Evolutionary conservation across 1,284 basidiomycete species (phyloP).

Genomic region (Papiliotrema flavescens): DNA sequence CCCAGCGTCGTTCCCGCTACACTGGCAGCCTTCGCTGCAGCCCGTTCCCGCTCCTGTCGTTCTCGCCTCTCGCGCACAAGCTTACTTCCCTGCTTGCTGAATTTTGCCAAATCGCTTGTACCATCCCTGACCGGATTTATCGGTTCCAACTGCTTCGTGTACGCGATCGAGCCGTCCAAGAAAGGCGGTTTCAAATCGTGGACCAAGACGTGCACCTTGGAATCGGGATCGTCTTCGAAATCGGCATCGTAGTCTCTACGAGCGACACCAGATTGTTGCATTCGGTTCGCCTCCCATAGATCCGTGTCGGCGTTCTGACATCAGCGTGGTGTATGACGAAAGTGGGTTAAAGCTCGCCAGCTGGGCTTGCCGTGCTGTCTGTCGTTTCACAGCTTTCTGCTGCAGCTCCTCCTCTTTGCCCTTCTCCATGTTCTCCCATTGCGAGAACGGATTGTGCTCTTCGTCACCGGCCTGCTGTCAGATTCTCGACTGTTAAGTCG

Average conservation of each 20-base stretch:
- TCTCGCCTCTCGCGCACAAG: slow-evolving; percentile 95
- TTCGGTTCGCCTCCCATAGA: slow-evolving; percentile 96
- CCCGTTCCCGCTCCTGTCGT: slow-evolving; percentile 88
- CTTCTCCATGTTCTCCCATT: slow-evolving; percentile 76
- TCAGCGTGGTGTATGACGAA: not conserved
- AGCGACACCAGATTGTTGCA: slow-evolving; percentile 91
- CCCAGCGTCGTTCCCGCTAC: slow-evolving; percentile 90
- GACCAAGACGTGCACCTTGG: slow-evolving; percentile 92
- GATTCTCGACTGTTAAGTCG: too few species aligned
- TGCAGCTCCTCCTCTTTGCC: slow-evolving; percentile 74
- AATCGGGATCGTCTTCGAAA: slow-evolving; percentile 92
- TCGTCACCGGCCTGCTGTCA: slow-evolving; percentile 63
- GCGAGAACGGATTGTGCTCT: slow-evolving; percentile 86
- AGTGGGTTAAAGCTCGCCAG: slow-evolving; percentile 59
- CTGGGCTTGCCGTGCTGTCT: slow-evolving; percentile 89
- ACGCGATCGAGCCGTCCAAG: slow-evolving; percentile 91
- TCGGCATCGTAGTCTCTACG: slow-evolving; percentile 79
- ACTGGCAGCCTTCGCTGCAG: slow-evolving; percentile 89
- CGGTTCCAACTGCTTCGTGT: slow-evolving; percentile 93
- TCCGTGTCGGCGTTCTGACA: slow-evolving; percentile 91
- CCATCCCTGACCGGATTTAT: slow-evolving; percentile 94
- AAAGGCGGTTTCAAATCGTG: slow-evolving; percentile 98
- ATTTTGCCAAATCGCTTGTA: slow-evolving; percentile 91
- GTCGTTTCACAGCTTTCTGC: slow-evolving; percentile 75
- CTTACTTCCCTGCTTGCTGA: slow-evolving; percentile 89